Conservation (phyloP, 1,139 yeast genomes). For the Barnettozyma hawaiiensis region DNA sequence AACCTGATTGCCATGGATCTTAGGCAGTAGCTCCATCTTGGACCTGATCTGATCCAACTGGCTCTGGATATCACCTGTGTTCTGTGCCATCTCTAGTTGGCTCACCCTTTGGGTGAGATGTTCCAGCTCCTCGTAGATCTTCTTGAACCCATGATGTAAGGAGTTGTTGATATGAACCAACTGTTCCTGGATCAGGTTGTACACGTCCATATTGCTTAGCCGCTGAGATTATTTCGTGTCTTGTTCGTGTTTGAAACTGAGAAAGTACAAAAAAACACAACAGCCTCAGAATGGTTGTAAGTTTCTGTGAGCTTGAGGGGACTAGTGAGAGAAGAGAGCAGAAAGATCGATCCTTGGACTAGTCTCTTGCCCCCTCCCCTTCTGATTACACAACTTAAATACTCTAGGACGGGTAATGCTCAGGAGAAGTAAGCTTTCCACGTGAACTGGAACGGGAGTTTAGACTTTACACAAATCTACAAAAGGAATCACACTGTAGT, state of each 20-base stretch:
- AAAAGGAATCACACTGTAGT: too few species aligned
- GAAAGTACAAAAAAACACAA: not conserved
- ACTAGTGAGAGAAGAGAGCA: too few species aligned
- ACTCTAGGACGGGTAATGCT: not conserved
- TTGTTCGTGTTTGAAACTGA: not conserved
- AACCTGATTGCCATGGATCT: slow-evolving; percentile 18
- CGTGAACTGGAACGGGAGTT: not conserved
- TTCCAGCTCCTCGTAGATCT: slow-evolving; percentile 19
- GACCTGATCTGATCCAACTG: slow-evolving; percentile 14
- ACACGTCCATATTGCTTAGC: slow-evolving; percentile 19
- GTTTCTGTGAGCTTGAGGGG: not conserved
- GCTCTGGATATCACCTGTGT: slow-evolving; percentile 8
- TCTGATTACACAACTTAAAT: too few species aligned
- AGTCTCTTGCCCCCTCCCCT: too few species aligned
- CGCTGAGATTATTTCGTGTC: slow-evolving; percentile 2
- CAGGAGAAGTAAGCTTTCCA: not conserved
- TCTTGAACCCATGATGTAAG: slow-evolving; percentile 15
- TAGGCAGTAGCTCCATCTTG: slow-evolving; percentile 16
- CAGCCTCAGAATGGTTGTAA: too few species aligned
- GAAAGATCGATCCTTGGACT: too few species aligned
- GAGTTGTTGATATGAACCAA: slow-evolving; percentile 17
- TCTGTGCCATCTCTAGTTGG: slow-evolving; percentile 14
- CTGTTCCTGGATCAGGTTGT: slow-evolving; percentile 23
- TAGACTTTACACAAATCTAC: not conserved
- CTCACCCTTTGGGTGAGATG: slow-evolving; percentile 20